Percentiles rank a stretch among this genome's conserved stretches.
Conservation (phyloP, 495 filamentous ascomycete genomes). For the Clohesyomyces aquaticus region DNA sequence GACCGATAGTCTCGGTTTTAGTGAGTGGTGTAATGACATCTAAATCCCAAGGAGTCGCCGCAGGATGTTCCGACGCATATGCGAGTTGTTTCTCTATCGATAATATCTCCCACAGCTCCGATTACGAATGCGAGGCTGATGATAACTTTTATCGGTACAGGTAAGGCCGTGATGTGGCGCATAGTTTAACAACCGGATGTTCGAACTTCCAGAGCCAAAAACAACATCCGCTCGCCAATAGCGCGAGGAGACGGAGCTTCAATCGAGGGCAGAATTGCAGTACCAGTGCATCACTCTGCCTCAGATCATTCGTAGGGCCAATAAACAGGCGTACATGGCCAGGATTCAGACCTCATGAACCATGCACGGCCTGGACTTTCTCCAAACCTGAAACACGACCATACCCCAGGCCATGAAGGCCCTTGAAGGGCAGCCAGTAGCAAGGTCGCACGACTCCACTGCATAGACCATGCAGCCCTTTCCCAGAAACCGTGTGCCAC, state of each 20-base stretch:
- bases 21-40: not conserved
- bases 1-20: not conserved
- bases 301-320: not conserved
- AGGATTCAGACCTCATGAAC: slow-evolving; percentile 2
- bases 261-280: slow-evolving; percentile 16
- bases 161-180: not conserved
- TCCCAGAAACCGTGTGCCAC: not conserved
- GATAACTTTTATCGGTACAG: too few relatives aligned
- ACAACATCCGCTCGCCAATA: not conserved
- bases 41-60: too few relatives aligned
- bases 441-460: not conserved
- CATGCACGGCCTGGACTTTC: not conserved
- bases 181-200: not conserved
- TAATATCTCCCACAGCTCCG: too few relatives aligned
- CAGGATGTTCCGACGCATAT: too few relatives aligned
- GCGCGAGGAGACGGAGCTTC: not conserved
- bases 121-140: not conserved
- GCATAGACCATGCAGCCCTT: not conserved
- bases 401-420: not conserved
- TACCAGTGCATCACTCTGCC: slow-evolving; percentile 14
- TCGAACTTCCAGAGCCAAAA: not conserved
- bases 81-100: too few relatives aligned
- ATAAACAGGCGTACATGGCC: not conserved
- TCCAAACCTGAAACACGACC: slow-evolving; percentile 11
- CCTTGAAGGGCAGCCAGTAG: not conserved